These are phyloP conservation scores for Colletotrichum chlorophyti DNA, from an alignment of 2,329 filamentous ascomycete species.

Conservation along the genomic window DNA sequence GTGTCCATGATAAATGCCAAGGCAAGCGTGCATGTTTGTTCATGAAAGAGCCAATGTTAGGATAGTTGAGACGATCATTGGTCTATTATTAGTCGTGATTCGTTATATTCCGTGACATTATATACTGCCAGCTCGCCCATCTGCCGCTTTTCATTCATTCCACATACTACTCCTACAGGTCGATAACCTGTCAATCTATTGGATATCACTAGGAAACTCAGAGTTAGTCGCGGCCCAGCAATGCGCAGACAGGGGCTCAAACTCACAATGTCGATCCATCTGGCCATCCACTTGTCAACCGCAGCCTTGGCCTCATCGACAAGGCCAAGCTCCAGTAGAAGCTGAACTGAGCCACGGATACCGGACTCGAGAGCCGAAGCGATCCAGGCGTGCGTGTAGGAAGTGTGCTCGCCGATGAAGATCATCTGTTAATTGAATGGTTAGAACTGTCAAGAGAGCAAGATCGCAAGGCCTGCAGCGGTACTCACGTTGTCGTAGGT, in stretches of 20 bases:
- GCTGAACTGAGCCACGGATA: conserved; percentile 68
- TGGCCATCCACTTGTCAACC: conserved; percentile 71
- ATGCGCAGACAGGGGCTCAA: neutral
- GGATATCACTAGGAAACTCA: neutral
- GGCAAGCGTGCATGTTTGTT: neutral
- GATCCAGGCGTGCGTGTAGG: conserved; percentile 77
- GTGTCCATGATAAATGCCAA: neutral
- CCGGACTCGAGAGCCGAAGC: conserved; percentile 71
- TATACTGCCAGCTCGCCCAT: neutral
- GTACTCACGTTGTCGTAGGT: conserved; percentile 64
- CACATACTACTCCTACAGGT: no score
- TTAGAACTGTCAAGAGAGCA: no score
- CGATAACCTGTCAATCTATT: neutral
- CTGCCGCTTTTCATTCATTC: neutral
- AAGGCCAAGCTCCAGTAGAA: conserved; percentile 69
- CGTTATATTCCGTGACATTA: conserved; percentile 11
- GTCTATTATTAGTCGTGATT: conserved; percentile 18
- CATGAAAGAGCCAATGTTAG: neutral
- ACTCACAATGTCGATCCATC: conserved; percentile 62
- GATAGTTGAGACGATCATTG: neutral
- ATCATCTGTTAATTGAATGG: conserved; percentile 54
- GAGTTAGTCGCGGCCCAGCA: neutral
- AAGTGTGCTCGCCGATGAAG: conserved; percentile 73
- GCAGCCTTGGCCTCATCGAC: conserved; percentile 74
- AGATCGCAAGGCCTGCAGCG: no score